phyloP scores from a whole-genome alignment of 225 moss, liverwort and hornwort genomes.

The Polytrichum formosum region DNA sequence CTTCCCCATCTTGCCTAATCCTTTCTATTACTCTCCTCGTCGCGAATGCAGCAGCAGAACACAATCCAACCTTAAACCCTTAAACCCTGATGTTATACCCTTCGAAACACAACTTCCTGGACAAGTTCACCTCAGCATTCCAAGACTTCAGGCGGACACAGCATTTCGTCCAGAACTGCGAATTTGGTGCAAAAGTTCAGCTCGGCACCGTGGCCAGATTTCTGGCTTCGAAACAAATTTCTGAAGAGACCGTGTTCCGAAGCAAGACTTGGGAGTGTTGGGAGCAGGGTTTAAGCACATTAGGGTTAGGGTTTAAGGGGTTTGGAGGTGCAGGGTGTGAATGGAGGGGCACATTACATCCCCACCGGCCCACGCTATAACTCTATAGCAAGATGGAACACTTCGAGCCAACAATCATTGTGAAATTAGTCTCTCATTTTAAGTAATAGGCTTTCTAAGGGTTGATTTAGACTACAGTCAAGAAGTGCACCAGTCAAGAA shows the following conservation, averaged over 20 bases:
- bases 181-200: background rate
- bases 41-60: too few relatives aligned
- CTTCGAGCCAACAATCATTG: too few relatives aligned
- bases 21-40: background rate
- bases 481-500: too few relatives aligned
- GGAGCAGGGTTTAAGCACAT: background rate
- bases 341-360: too few relatives aligned
- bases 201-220: background rate
- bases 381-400: too few relatives aligned
- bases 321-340: too few relatives aligned
- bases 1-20: slow-evolving; percentile 54
- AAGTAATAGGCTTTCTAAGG: too few relatives aligned
- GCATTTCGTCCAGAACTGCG: too few relatives aligned
- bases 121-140: background rate
- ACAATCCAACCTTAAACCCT: background rate
- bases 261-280: background rate
- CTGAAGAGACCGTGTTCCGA: background rate
- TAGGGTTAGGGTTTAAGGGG: slow-evolving; percentile 1
- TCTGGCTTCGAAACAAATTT: background rate
- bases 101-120: background rate
- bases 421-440: too few relatives aligned
- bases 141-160: too few relatives aligned
- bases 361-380: too few relatives aligned
- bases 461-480: too few relatives aligned
- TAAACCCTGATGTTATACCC: background rate